Conservation (phyloP, 345 rosid genomes). For the Citrus unshiu region DNA sequence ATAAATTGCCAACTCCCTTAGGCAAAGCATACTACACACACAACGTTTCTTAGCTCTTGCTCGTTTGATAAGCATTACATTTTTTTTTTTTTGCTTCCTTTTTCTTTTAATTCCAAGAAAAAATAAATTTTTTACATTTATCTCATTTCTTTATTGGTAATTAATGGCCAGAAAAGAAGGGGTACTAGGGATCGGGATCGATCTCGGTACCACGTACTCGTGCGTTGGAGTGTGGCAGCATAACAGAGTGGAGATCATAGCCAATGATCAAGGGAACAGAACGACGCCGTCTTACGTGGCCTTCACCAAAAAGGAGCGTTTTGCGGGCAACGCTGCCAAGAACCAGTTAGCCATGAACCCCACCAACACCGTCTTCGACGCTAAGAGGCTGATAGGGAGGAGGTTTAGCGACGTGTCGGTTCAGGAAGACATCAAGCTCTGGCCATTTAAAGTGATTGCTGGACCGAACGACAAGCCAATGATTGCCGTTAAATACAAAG, state of each 20-base stretch:
- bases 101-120: too few species aligned
- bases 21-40: background rate
- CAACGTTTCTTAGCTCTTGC: background rate
- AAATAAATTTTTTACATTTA: too few species aligned
- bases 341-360: conserved; percentile 53
- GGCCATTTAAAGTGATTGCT: conserved; percentile 34
- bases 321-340: conserved; percentile 54
- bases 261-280: conserved; percentile 48
- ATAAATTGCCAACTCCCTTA: background rate
- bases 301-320: conserved; percentile 38
- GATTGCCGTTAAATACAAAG: too few species aligned
- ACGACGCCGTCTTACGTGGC: conserved; percentile 53
- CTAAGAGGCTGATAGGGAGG: conserved; percentile 63
- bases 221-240: conserved; percentile 56
- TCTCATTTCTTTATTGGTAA: background rate
- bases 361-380: conserved; percentile 43
- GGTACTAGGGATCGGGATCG: conserved; percentile 50
- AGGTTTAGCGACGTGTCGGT: conserved; percentile 40
- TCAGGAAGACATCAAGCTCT: conserved; percentile 47
- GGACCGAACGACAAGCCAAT: too few species aligned
- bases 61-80: too few species aligned
- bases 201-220: conserved; percentile 51
- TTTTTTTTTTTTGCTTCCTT: too few species aligned
- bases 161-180: conserved; percentile 42
- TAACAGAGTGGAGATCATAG: conserved; percentile 48